Evolutionary conservation across 2,329 filamentous ascomycete genomes (phyloP).

Genomic region (Mycogone perniciosa): DNA sequence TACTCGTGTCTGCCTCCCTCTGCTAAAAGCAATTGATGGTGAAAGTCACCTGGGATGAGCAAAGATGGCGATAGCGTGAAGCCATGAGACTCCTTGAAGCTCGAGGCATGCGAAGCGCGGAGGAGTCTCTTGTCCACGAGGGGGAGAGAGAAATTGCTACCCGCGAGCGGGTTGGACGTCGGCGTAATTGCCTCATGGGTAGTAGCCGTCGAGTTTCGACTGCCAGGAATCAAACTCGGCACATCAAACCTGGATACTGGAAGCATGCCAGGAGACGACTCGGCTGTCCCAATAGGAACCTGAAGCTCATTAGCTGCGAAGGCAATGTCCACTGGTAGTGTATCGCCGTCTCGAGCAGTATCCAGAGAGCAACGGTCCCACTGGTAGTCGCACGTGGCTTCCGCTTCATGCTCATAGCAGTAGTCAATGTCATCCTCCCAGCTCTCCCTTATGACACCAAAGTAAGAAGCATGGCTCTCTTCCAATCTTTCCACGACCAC

Average conservation of each 20-base stretch:
- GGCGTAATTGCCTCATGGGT: slow-evolving; percentile 42
- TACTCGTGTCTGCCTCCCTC: slow-evolving; percentile 23
- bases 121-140: slow-evolving; percentile 30
- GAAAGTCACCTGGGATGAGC: slow-evolving; percentile 55
- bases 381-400: slow-evolving; percentile 60
- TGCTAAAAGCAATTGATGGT: slow-evolving; percentile 43
- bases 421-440: slow-evolving; percentile 69
- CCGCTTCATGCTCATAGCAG: slow-evolving; percentile 62
- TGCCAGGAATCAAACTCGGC: slow-evolving; percentile 44
- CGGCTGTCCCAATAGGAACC: slow-evolving; percentile 10
- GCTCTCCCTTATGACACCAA: slow-evolving; percentile 37
- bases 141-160: slow-evolving; percentile 49
- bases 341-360: slow-evolving; percentile 18
- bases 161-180: slow-evolving; percentile 26
- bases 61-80: slow-evolving; percentile 56
- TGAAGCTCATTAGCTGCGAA: slow-evolving; percentile 16
- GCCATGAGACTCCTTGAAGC: slow-evolving; percentile 53
- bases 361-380: slow-evolving; percentile 56
- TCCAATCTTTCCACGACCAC: slow-evolving; percentile 14
- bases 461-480: slow-evolving; percentile 14
- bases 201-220: slow-evolving; percentile 36
- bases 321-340: slow-evolving; percentile 20
- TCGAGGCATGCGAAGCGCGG: slow-evolving; percentile 42
- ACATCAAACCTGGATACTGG: slow-evolving; percentile 31
- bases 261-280: slow-evolving; percentile 24